Evolutionary conservation across 768 basidiomycete genomes (phyloP), one percentile per base, ranked within the genome.

Genomic region (Cystobasidium ongulense): DNA sequence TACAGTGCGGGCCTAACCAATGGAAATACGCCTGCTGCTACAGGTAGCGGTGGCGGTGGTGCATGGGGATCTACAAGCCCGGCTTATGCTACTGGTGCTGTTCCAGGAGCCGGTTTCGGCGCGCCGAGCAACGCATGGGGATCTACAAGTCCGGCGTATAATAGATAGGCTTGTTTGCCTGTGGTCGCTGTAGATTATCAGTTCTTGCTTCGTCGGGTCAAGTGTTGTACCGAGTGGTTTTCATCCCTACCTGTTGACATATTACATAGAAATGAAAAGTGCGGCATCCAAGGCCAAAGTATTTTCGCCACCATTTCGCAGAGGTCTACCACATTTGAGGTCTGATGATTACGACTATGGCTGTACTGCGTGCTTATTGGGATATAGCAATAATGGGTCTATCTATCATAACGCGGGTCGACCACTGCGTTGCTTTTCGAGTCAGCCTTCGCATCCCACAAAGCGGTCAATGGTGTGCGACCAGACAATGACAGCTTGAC

Each of bases 31-130:
- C 25, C 25, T 35, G 25, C 25, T 41, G 63, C 63, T 41, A 36
- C 35, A 5, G 63, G 31, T 36, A 35, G 63, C 31, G 41, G 35
- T n/a, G 63, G 38, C 8, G 41, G 38, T 18, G 63, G 25, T 38
- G 63, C 63, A 11, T 64, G 63, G 63, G 63, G 63, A 35, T 36
- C 13, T 41, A 67, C 65, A 67, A 66, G 64, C 27, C 65, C 65
- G 33, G 65, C 65, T 50, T 66, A 50, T 29, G 63, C 35, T 31
- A 52, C 27, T 25, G 43, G 41, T 11, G 35, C 64, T 25, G 35
- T 43, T 23, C 8, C 36, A n/a, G 21, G 39, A 31, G 65, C 18
- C 2, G 36, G 57, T 31, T 57, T 23, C 39, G 39, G 23, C n/a
- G 10, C 54, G n/a, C 54, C 31, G 35, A 39, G 38, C 7, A 29